Conservation (phyloP, 2,329 filamentous ascomycete genomes). For the Dothiorella sarmentorum region DNA sequence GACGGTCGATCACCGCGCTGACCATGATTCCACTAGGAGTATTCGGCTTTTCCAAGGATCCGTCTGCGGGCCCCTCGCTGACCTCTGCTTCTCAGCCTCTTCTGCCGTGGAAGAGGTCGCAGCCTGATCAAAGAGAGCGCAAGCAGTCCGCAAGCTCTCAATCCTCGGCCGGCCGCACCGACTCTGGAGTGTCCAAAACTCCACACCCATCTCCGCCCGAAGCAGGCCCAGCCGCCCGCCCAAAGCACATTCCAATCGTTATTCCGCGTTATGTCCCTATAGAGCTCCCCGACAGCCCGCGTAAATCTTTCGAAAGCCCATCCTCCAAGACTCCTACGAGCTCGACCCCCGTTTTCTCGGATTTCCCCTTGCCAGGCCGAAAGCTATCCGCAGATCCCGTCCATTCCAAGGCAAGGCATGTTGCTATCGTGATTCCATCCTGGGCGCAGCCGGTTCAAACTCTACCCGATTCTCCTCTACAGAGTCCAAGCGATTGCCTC, state of each 20-base stretch:
- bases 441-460: conserved; percentile 43
- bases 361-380: conserved; percentile 28
- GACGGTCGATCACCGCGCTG: conserved; percentile 24
- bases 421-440: conserved; percentile 47
- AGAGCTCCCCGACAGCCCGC: conserved; percentile 36
- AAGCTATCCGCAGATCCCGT: conserved; percentile 32
- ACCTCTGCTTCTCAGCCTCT: conserved; percentile 18
- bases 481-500: conserved; percentile 26
- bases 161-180: conserved; percentile 1
- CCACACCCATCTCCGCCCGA: conserved; percentile 24
- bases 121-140: conserved; percentile 25
- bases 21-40: conserved; percentile 41
- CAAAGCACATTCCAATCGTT: conserved; percentile 45
- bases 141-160: conserved; percentile 29
- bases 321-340: conserved; percentile 32
- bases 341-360: conserved; percentile 28
- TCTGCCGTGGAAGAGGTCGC: conserved; percentile 33
- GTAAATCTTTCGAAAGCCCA: conserved; percentile 33
- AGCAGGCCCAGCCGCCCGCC: conserved; percentile 27
- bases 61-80: neutral
- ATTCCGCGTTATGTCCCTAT: conserved; percentile 41
- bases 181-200: neutral
- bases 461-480: conserved; percentile 35
- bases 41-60: conserved; percentile 31
- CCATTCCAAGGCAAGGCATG: conserved; percentile 42